Evolutionary conservation across 192 early-diverging fungal genomes (phyloP).

Genomic region (Mortierella hygrophila): DNA sequence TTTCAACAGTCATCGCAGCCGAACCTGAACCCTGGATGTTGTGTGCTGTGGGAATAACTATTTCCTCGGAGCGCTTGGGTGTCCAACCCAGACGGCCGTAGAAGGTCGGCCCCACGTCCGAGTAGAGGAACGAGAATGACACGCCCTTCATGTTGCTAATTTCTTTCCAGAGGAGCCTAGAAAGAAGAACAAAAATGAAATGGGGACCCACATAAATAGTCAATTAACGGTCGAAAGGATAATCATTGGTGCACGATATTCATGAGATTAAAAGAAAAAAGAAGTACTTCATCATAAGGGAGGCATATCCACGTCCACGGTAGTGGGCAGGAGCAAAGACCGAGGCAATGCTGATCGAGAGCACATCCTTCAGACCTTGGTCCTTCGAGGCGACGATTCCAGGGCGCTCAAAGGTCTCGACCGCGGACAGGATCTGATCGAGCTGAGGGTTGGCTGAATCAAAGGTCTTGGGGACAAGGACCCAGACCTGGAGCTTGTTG

Average conservation of each 20-base stretch:
- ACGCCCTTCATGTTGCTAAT: slow-evolving; percentile 26
- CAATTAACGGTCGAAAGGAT: neutral
- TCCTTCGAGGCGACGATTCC: slow-evolving; percentile 36
- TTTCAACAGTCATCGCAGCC: neutral
- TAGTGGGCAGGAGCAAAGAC: slow-evolving; percentile 33
- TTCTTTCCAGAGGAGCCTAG: slow-evolving; percentile 43
- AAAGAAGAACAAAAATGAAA: neutral
- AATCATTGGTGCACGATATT: no score
- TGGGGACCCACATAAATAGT: neutral
- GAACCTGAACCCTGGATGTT: neutral
- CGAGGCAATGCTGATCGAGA: slow-evolving; percentile 35
- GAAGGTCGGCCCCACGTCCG: slow-evolving; percentile 37
- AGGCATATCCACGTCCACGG: slow-evolving; percentile 33
- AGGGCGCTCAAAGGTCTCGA: slow-evolving; percentile 38
- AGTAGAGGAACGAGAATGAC: slow-evolving; percentile 37
- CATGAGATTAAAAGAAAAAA: neutral
- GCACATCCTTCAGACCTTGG: slow-evolving; percentile 24
- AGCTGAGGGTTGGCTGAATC: slow-evolving; percentile 23
- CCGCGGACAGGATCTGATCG: slow-evolving; percentile 19
- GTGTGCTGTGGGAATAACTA: slow-evolving; percentile 25
- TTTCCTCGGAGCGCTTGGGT: slow-evolving; percentile 24
- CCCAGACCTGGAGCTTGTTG: slow-evolving; percentile 35
- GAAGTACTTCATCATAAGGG: slow-evolving; percentile 39
- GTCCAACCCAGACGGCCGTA: slow-evolving; percentile 41
- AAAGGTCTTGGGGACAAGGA: slow-evolving; percentile 43